Evolutionary conservation across 495 filamentous ascomycete species (phyloP).

Genomic region (Letharia lupina): DNA sequence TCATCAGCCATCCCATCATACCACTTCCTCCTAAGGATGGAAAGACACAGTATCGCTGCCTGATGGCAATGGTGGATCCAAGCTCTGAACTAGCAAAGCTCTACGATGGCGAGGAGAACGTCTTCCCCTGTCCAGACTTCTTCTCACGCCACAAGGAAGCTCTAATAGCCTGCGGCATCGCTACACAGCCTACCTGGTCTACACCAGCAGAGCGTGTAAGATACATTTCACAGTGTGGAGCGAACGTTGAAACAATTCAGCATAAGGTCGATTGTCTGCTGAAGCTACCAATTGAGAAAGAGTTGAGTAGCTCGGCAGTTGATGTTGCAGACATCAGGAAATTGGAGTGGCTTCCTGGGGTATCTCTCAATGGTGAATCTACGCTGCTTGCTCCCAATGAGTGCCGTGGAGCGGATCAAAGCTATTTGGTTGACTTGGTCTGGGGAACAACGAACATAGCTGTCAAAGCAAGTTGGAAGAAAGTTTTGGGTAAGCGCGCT

Average conservation of each 20-base stretch:
- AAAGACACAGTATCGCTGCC: not conserved
- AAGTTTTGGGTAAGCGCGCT: slow-evolving; percentile 19
- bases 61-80: slow-evolving; percentile 21
- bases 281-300: slow-evolving; percentile 3
- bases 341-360: slow-evolving; percentile 30
- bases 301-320: not conserved
- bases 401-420: slow-evolving; percentile 24
- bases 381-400: slow-evolving; percentile 19
- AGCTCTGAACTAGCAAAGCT: slow-evolving; percentile 6
- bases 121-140: slow-evolving; percentile 27
- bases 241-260: slow-evolving; percentile 16
- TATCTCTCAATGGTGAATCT: slow-evolving; percentile 9
- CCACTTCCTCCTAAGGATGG: not conserved
- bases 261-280: slow-evolving; percentile 23
- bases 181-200: not conserved
- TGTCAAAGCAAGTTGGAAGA: slow-evolving; percentile 26
- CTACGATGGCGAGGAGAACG: slow-evolving; percentile 30
- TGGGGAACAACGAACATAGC: slow-evolving; percentile 22
- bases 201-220: not conserved
- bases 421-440: slow-evolving; percentile 24
- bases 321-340: not conserved
- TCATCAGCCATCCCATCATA: slow-evolving; percentile 2
- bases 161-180: slow-evolving; percentile 25
- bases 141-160: slow-evolving; percentile 19
- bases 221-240: slow-evolving; percentile 22